phyloP scores from a whole-genome alignment of 2,329 filamentous ascomycete species.

The Thyridium curvatum region DNA sequence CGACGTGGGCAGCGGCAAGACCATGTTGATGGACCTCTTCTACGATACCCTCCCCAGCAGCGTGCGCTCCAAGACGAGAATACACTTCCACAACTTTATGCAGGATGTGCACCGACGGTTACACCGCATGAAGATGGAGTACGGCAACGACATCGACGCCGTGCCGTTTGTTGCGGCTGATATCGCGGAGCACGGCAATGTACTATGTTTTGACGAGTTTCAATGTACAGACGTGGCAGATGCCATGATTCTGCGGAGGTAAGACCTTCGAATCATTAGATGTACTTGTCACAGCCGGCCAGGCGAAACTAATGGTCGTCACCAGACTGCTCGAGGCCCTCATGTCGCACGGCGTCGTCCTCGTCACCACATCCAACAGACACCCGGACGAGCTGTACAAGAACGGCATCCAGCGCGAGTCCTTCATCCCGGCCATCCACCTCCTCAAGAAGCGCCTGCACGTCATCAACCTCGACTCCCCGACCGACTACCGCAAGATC shows the following conservation, averaged over 20 bases:
- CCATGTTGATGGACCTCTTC: conserved; percentile 99
- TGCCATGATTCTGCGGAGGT: conserved; percentile 90
- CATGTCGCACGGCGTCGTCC: conserved; percentile 94
- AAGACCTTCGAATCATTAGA: conserved; percentile 10
- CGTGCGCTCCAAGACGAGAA: conserved; percentile 78
- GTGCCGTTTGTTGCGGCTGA: conserved; percentile 92
- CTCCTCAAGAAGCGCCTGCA: conserved; percentile 78
- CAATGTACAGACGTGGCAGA: conserved; percentile 98
- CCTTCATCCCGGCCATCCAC: conserved; percentile 91
- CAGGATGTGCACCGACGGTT: conserved; percentile 90
- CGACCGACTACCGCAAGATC: conserved; percentile 96
- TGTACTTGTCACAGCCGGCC: background rate
- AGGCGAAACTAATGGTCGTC: background rate
- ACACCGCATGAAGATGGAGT: conserved; percentile 81
- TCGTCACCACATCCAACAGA: conserved; percentile 95
- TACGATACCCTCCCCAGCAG: conserved; percentile 82
- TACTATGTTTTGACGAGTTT: conserved; percentile 97
- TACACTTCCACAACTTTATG: conserved; percentile 99
- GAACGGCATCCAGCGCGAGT: conserved; percentile 93
- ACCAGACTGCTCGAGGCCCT: conserved; percentile 72
- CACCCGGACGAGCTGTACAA: conserved; percentile 96
- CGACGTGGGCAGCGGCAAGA: conserved; percentile 96
- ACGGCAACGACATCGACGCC: conserved; percentile 84
- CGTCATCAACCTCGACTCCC: conserved; percentile 90
- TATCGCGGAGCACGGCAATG: conserved; percentile 76